Conservation (phyloP, 345 rosid genomes). For the Psidium friedrichsthalianum region DNA sequence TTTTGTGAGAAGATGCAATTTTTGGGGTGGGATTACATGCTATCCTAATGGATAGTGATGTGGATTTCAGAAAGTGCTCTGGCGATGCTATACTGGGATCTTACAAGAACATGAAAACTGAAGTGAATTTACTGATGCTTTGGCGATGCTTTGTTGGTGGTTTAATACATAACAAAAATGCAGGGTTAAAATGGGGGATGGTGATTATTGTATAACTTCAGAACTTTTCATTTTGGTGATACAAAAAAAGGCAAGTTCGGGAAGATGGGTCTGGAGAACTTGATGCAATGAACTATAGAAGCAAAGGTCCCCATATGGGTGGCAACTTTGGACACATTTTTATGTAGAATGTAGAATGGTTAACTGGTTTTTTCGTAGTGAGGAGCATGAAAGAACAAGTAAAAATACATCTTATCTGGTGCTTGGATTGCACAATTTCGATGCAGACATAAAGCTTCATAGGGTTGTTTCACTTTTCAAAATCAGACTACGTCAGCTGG, state of each 20-base stretch:
- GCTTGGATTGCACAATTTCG: neutral
- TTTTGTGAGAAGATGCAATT: neutral
- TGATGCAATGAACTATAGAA: neutral
- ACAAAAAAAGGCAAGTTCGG: neutral
- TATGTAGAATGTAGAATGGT: neutral
- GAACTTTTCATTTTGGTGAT: neutral
- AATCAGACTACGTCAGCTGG: neutral
- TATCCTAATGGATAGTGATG: neutral
- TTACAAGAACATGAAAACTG: neutral
- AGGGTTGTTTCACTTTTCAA: neutral
- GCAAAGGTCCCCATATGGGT: neutral
- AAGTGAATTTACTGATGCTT: neutral
- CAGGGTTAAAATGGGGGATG: neutral
- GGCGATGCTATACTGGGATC: neutral
- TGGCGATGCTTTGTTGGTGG: neutral
- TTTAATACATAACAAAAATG: neutral
- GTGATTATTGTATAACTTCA: neutral
- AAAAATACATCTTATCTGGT: neutral
- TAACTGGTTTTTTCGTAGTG: neutral
- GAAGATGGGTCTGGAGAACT: neutral
- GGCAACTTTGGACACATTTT: neutral
- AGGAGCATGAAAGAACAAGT: neutral
- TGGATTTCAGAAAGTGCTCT: neutral
- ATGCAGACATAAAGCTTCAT: neutral
- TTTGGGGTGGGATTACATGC: neutral